Percentiles rank a stretch among this genome's conserved stretches.
Conservation (phyloP, 495 filamentous ascomycete species). For the Penicillium fimorum region DNA sequence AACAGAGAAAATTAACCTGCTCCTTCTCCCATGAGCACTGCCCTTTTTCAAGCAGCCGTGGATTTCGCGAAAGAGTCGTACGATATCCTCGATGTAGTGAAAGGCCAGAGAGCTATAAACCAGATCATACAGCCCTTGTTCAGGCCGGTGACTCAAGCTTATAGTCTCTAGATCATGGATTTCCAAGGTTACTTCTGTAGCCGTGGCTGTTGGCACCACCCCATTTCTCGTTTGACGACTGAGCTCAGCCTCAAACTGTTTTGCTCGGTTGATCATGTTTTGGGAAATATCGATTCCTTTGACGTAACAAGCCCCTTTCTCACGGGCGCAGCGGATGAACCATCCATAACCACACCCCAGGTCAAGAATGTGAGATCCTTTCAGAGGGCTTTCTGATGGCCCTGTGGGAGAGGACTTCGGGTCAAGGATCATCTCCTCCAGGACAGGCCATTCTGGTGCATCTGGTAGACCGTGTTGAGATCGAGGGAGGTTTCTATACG, state of each 20-base stretch:
- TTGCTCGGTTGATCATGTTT: constrained; percentile 17
- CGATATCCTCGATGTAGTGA: constrained; percentile 25
- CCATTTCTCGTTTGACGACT: background rate
- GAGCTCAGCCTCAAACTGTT: too few relatives aligned
- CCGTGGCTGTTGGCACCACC: background rate
- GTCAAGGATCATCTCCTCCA: constrained; percentile 18
- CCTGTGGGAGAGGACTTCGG: background rate
- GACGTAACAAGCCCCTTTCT: constrained; percentile 13
- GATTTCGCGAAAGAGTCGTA: constrained; percentile 15
- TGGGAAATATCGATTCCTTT: constrained; percentile 23
- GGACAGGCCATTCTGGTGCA: constrained; percentile 25
- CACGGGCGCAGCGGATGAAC: constrained; percentile 21
- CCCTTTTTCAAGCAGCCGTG: constrained; percentile 10
- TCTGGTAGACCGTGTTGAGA: constrained; percentile 21
- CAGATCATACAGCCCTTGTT: constrained; percentile 13
- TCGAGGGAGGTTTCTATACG: constrained; percentile 22
- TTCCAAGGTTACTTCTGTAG: constrained; percentile 2
- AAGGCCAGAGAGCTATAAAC: constrained; percentile 27
- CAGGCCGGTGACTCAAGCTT: too few relatives aligned
- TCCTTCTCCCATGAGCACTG: background rate
- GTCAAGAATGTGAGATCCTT: constrained; percentile 14
- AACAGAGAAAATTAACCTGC: constrained; percentile 21
- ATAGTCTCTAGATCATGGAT: background rate
- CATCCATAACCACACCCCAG: constrained; percentile 29
- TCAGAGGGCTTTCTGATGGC: background rate